Evolutionary conservation across 305 asterid genomes (phyloP), one percentile per base, ranked within the genome.

Genomic region (Ilex paraguariensis): DNA sequence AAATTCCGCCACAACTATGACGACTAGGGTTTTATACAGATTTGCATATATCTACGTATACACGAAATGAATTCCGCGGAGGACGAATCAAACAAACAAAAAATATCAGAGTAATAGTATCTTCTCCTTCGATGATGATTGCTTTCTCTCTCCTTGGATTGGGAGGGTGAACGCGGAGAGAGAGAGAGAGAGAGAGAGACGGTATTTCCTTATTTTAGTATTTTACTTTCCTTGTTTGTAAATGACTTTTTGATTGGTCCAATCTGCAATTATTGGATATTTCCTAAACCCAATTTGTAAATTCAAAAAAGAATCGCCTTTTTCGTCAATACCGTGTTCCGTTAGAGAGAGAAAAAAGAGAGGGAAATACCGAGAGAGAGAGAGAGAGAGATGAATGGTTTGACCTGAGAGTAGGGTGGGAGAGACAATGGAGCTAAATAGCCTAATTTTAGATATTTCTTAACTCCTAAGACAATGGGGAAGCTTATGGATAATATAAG

Each of bases 161-260:
- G 31, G 28, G 17, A 52, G 28, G 2, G 56, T 3, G 56, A 16
- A 52, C 4, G 28, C 5, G n/a, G 14, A 7, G 3, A 52, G 56
- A 52, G 56, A n/a, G n/a, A n/a, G n/a, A n/a, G n/a, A 10, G 56
- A 46, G 48, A 42, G 48, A 42, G n/a, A n/a, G n/a, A 42, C 48
- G 48, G 48, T 42, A 1, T 6, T 42, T 42, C 48, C 48, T 42
- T 7, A 42, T 42, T 42, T 42, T 42, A 21, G 28, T 21, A 21
- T 21, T 21, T 21, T 21, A 21, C 48, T 42, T 42, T 42, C 48
- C 12, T 11, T 42, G 48, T 0, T 42, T 42, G 12, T 42, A 6
- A 42, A 11, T 42, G 48, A 42, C 1, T 42, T 42, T 42, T 42
- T 6, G 12, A 6, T 42, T 2, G 48, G 48, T 42, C 48, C 1